Percentiles rank a stretch among this genome's conserved stretches.
Evolutionary conservation across 164 flowering plant genomes (phyloP).

Genomic region (Hamamelis virginiana): DNA sequence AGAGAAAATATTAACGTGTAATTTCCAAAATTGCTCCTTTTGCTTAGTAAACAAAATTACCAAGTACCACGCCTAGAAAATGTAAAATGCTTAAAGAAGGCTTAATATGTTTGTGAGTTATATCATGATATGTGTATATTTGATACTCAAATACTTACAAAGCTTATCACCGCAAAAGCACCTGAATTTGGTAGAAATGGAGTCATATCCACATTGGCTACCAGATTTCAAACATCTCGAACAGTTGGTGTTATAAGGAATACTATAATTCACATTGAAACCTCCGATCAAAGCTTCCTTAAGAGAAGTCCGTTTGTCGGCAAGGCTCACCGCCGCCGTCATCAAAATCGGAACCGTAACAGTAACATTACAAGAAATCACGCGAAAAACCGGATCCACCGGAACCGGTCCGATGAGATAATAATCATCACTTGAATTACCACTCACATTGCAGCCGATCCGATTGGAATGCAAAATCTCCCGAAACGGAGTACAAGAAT

Average conservation of each 20-base stretch:
- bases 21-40: no score
- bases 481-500: constrained; percentile 15
- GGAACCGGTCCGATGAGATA: constrained; percentile 32
- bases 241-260: constrained; percentile 22
- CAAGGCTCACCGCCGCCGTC: constrained; percentile 10
- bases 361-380: constrained; percentile 12
- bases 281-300: constrained; percentile 36
- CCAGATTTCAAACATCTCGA: constrained; percentile 17
- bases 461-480: neutral
- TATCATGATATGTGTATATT: no score
- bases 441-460: constrained; percentile 23
- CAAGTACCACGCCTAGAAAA: no score
- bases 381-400: constrained; percentile 18
- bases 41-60: no score
- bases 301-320: constrained; percentile 7
- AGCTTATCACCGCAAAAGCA: constrained; percentile 31
- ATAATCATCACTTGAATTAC: constrained; percentile 12
- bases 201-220: constrained; percentile 33
- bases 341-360: constrained; percentile 22
- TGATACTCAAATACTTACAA: constrained; percentile 17
- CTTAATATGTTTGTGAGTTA: no score
- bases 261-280: constrained; percentile 31
- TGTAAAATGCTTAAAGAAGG: no score
- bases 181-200: neutral
- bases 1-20: no score